Evolutionary conservation across 1,284 basidiomycete species (phyloP), one percentile per base, ranked within the genome.

Genomic region (Malassezia obtusa): DNA sequence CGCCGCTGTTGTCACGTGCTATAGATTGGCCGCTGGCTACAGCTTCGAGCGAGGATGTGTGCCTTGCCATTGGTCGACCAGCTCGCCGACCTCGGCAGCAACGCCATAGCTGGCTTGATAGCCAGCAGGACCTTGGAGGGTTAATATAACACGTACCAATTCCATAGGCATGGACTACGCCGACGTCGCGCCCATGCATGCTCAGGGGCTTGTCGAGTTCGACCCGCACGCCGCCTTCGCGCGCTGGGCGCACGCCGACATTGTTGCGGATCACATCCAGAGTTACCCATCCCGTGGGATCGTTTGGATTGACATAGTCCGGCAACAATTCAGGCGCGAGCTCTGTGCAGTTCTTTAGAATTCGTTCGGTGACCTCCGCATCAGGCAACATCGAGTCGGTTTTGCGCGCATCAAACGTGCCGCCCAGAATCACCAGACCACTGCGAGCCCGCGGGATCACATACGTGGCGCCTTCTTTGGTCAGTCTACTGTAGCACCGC

Each of bases 371-470:
- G 11, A 70, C 73, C 9, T 67, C 64, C 50, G 76, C 75, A 61
- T 80, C 67, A 41, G 81, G 68, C 9, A 41, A 45, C 7, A 58
- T 52, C 1, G 24, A 12, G 17, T 57, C 43, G 9, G 59, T 46
- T 8, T 52, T 52, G 17, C 39, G 69, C 31, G 63, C 48, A 49
- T 81, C 77, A 65, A 76, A 81, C 9, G 80, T 80, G n/a, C 81
- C 81, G 6, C 82, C 82, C 37, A 83, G 67, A 56, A 82, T 75
- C 31, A 75, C 78, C 21, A 77, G 76, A 32, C 77, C 78, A 25
- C 77, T 75, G 2, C 74, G 60, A 3, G 63, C 68, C 7, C 82
- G 79, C 9, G 81, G 80, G 53, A 83, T 83, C 43, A 82, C 76
- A 67, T 83, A 83, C 15, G 53, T 45, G 0, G 67, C 47, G 2